Evolutionary conservation across 441 rosid species (phyloP).

Genomic region (Cnidoscolus chayamansa): DNA sequence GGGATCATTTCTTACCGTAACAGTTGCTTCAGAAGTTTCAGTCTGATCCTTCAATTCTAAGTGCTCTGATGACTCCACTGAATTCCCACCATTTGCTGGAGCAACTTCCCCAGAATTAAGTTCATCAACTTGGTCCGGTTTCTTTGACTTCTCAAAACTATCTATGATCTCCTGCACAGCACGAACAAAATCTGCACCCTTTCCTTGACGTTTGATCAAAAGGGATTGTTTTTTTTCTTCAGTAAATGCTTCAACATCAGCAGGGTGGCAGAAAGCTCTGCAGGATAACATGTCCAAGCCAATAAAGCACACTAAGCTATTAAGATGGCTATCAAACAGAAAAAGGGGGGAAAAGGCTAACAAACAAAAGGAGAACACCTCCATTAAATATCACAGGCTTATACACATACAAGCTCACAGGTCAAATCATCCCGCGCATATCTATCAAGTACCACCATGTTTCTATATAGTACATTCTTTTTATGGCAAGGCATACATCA

Average conservation of each 20-base stretch:
- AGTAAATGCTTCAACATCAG: constrained; percentile 92
- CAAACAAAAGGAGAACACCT: background rate
- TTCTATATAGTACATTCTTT: background rate
- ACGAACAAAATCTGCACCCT: constrained; percentile 92
- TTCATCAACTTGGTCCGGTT: constrained; percentile 50
- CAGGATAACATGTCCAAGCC: constrained; percentile 18
- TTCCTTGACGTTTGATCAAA: constrained; percentile 74
- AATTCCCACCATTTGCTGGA: constrained; percentile 46
- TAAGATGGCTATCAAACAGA: background rate
- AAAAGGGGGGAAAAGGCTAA: background rate
- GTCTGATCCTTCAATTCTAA: constrained; percentile 43
- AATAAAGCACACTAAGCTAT: background rate
- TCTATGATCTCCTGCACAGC: constrained; percentile 91
- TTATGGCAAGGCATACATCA: background rate
- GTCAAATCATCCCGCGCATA: background rate
- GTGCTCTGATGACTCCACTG: constrained; percentile 35
- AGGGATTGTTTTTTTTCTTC: constrained; percentile 96
- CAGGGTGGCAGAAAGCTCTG: constrained; percentile 97
- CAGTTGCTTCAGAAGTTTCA: constrained; percentile 44
- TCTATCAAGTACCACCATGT: too few species aligned
- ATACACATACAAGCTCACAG: background rate
- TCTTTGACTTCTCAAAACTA: constrained; percentile 69
- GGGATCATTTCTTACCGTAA: constrained; percentile 40
- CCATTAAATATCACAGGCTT: background rate
- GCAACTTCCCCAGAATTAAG: constrained; percentile 40